Evolutionary conservation across 352 stramenopile genomes (phyloP).

Genomic region (Phytophthora boehmeriae): DNA sequence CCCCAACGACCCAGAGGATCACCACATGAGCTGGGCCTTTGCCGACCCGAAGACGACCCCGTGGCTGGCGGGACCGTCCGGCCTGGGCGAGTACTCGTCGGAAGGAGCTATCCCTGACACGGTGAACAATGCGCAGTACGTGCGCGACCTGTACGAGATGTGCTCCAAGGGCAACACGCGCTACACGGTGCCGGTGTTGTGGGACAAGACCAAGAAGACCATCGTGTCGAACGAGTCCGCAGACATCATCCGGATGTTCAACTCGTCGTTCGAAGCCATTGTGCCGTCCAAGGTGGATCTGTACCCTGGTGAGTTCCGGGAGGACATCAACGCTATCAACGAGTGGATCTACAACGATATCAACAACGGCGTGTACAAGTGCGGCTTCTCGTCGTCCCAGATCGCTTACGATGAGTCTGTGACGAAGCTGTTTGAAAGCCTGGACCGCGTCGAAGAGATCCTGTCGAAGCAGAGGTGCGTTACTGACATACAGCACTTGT

Average conservation of each 20-base stretch:
- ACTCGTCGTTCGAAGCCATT: constrained; percentile 76
- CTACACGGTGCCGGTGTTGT: constrained; percentile 91
- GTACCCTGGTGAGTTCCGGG: constrained; percentile 76
- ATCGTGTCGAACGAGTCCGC: constrained; percentile 96
- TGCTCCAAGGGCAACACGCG: constrained; percentile 74
- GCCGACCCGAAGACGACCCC: constrained; percentile 71
- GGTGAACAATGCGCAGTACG: constrained; percentile 66
- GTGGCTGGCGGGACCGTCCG: constrained; percentile 66
- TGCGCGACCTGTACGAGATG: constrained; percentile 85
- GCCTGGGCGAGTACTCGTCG: constrained; percentile 72
- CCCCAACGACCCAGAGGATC: constrained; percentile 70
- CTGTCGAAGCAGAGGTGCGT: constrained; percentile 65
- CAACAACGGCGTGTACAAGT: constrained; percentile 94
- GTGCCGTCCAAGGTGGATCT: constrained; percentile 76
- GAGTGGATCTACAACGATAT: constrained; percentile 93
- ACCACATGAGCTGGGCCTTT: constrained; percentile 83
- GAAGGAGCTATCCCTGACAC: constrained; percentile 64
- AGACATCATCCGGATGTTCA: constrained; percentile 95
- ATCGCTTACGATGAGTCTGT: constrained; percentile 87
- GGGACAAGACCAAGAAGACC: constrained; percentile 89
- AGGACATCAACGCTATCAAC: constrained; percentile 91
- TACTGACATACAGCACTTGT: constrained; percentile 25
- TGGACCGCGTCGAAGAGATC: constrained; percentile 79
- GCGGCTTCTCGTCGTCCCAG: constrained; percentile 91
- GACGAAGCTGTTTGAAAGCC: constrained; percentile 63